phyloP scores from a whole-genome alignment of 139 green algal species.

The Ulvella scutata region DNA sequence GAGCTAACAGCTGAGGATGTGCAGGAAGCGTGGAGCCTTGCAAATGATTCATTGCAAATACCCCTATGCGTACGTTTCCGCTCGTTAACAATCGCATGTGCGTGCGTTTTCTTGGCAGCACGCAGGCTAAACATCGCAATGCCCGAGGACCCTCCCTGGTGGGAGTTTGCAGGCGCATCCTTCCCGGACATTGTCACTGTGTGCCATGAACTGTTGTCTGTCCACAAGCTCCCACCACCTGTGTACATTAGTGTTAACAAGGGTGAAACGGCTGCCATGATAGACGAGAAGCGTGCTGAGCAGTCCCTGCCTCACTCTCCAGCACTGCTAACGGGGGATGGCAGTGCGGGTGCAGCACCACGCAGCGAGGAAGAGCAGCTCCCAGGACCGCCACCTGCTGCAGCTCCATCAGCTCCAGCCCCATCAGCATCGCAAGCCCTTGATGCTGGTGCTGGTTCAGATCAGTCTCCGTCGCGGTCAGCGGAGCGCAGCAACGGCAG shows the following conservation, averaged over 20 bases:
- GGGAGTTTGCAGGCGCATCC: not conserved
- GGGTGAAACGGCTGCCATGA: not conserved
- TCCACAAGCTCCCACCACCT: not conserved
- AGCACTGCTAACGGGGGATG: too few relatives aligned
- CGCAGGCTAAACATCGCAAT: not conserved
- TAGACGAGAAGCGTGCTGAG: not conserved
- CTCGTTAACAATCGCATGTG: not conserved
- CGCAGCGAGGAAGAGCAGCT: too few relatives aligned
- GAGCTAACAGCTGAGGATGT: too few relatives aligned
- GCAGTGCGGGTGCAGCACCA: too few relatives aligned
- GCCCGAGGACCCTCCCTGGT: not conserved
- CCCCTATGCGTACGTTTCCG: not conserved
- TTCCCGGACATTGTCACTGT: not conserved
- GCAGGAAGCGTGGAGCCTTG: not conserved
- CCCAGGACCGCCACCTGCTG: too few relatives aligned
- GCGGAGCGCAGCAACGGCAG: too few relatives aligned
- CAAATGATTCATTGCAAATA: not conserved
- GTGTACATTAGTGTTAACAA: constrained; percentile 2
- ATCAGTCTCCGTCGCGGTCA: too few relatives aligned
- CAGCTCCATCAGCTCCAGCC: too few relatives aligned
- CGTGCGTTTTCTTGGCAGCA: not conserved
- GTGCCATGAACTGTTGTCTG: not conserved
- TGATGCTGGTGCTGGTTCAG: too few relatives aligned
- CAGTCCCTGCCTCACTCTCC: too few relatives aligned
- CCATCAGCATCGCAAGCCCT: too few relatives aligned